Evolutionary conservation across 345 rosid species (phyloP), one percentile per base, ranked within the genome.

Genomic region (Dipteronia dyeriana): DNA sequence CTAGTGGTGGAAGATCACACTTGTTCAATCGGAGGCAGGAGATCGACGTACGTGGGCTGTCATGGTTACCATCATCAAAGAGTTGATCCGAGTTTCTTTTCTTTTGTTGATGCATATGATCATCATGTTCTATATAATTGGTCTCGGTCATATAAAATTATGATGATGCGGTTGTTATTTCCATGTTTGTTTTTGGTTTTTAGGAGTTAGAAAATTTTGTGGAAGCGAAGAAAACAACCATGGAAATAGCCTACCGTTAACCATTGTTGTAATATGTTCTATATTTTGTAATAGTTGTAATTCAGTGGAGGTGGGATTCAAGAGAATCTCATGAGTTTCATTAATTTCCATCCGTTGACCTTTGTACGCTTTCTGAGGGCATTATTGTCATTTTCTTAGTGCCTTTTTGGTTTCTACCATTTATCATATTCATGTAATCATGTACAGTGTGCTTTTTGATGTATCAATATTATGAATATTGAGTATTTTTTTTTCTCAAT

Each of bases 281-380:
- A 57, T 13, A 34, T 10, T 29, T 0, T 34, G 38, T 34, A 34
- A 34, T 0, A n/a, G n/a, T 31, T 31, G 38, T 31, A 31, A 13
- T 1, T 9, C 41, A 49, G 51, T 41, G 75, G 74, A 38, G 76
- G 51, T 49, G 81, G 8, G 45, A 7, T 74, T 82, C 90, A 85
- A 79, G 84, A 78, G 86, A 82, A 82, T 69, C 80, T 76, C 90
- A 84, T 81, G 90, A 84, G 74, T 73, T 76, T 66, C 88, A 85
- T 89, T 84, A 80, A 82, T 75, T 68, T 71, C 72, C 64, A 75
- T 61, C 41, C 29, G 49, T 47, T 1, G 14, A 39, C 5, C 4
- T 53, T 60, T 43, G 72, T 62, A 64, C 38, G 38, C 20, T 51
- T 72, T 34, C 16, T 20, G 41, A 60, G 70, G 79, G 68, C 63